phyloP scores from a whole-genome alignment of 179 eudicot genomes.

The Amaranthus tricolor region DNA sequence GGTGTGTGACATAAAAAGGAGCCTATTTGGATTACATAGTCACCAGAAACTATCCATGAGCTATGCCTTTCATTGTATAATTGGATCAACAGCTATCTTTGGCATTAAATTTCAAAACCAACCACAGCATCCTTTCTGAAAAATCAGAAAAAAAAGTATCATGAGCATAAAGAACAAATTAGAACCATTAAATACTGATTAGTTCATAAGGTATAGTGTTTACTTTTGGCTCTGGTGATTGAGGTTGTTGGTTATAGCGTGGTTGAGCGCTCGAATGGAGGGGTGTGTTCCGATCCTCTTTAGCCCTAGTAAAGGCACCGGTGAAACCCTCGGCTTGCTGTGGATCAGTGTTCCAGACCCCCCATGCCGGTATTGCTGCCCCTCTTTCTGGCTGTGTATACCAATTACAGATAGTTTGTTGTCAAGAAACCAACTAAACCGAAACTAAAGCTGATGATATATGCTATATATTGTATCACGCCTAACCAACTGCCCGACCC shows the following conservation, averaged over 20 bases:
- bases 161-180: background rate
- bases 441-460: background rate
- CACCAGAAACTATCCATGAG: slow-evolving; percentile 8
- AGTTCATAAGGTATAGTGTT: background rate
- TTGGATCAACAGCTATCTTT: background rate
- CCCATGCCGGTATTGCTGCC: slow-evolving; percentile 38
- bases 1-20: background rate
- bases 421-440: background rate
- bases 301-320: slow-evolving; percentile 29
- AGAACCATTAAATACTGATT: background rate
- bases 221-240: slow-evolving; percentile 20
- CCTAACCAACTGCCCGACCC: no score
- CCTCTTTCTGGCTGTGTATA: slow-evolving; percentile 29
- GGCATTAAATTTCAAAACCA: slow-evolving; percentile 6
- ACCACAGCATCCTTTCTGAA: slow-evolving; percentile 32
- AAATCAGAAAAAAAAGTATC: slow-evolving; percentile 10
- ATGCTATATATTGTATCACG: no score
- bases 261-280: slow-evolving; percentile 8
- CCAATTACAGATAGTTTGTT: background rate
- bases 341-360: slow-evolving; percentile 41
- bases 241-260: slow-evolving; percentile 20
- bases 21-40: background rate
- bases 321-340: slow-evolving; percentile 39
- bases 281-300: slow-evolving; percentile 32
- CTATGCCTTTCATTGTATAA: slow-evolving; percentile 14